Conservation (phyloP, 2,329 filamentous ascomycete genomes). For the Penicillium sp. region DNA sequence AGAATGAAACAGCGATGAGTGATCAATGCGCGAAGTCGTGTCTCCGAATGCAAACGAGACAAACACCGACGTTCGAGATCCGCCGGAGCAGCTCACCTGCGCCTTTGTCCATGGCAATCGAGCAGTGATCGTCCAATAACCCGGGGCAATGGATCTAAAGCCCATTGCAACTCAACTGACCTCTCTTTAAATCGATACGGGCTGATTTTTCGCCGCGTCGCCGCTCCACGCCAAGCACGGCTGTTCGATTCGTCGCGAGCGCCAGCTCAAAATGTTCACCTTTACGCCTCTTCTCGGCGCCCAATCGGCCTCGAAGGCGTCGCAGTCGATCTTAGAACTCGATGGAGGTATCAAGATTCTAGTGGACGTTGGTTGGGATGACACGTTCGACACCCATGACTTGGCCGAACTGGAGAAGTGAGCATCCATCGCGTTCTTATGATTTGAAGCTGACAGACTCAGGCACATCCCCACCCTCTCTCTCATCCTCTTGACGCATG, state of each 20-base stretch:
- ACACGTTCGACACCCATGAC: constrained; percentile 78
- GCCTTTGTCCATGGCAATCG: neutral
- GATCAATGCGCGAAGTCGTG: no score
- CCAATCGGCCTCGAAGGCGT: constrained; percentile 77
- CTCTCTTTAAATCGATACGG: neutral
- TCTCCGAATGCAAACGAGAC: neutral
- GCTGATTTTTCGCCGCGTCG: neutral
- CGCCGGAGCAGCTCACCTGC: neutral
- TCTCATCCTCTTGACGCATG: constrained; percentile 90
- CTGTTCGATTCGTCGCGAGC: constrained; percentile 11
- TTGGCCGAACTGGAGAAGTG: constrained; percentile 90
- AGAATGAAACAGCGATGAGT: no score
- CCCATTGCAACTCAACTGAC: neutral
- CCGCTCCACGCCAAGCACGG: constrained; percentile 4
- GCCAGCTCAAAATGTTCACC: constrained; percentile 73
- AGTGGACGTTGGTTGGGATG: constrained; percentile 95
- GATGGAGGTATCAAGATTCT: constrained; percentile 96
- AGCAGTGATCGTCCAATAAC: neutral
- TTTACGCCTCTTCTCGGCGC: constrained; percentile 92
- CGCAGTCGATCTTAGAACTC: constrained; percentile 93
- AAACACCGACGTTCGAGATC: neutral
- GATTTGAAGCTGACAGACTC: constrained; percentile 13
- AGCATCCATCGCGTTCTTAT: constrained; percentile 25
- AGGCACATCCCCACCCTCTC: constrained; percentile 91
- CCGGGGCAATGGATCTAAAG: neutral